Conservation (phyloP, 169 alveolate species). For the Miamiensis avidus region DNA sequence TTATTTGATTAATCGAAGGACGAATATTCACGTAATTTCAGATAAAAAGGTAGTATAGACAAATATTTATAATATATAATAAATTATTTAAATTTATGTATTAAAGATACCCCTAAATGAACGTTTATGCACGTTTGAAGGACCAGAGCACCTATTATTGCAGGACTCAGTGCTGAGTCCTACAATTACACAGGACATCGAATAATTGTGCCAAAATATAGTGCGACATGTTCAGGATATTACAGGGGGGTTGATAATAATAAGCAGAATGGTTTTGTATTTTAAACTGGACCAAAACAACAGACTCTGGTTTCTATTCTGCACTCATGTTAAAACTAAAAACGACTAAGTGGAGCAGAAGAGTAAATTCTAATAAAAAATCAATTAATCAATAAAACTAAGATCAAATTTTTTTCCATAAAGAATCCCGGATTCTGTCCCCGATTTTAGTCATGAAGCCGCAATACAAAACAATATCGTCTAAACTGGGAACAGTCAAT, state of each 20-base stretch:
- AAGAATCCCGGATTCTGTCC: slow-evolving; percentile 23
- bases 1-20: slow-evolving; percentile 47
- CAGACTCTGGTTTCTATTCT: slow-evolving; percentile 70
- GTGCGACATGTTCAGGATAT: slow-evolving; percentile 70
- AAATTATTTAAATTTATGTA: too few species aligned
- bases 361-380: too few species aligned
- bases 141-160: slow-evolving; percentile 69
- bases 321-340: slow-evolving; percentile 52
- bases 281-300: slow-evolving; percentile 76
- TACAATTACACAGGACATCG: slow-evolving; percentile 63
- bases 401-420: too few species aligned
- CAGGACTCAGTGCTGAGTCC: slow-evolving; percentile 70
- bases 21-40: slow-evolving; percentile 42
- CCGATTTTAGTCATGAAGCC: slow-evolving; percentile 49
- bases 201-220: slow-evolving; percentile 64
- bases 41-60: slow-evolving; percentile 22
- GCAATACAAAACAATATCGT: slow-evolving; percentile 29
- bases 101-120: slow-evolving; percentile 66
- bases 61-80: too few species aligned
- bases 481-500: slow-evolving; percentile 25
- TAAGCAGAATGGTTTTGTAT: slow-evolving; percentile 73
- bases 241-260: slow-evolving; percentile 66
- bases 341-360: background rate
- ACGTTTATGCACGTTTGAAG: slow-evolving; percentile 76
- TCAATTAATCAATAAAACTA: too few species aligned